phyloP scores from a whole-genome alignment of 225 moss, liverwort and hornwort species.

The Neckera pumila region DNA sequence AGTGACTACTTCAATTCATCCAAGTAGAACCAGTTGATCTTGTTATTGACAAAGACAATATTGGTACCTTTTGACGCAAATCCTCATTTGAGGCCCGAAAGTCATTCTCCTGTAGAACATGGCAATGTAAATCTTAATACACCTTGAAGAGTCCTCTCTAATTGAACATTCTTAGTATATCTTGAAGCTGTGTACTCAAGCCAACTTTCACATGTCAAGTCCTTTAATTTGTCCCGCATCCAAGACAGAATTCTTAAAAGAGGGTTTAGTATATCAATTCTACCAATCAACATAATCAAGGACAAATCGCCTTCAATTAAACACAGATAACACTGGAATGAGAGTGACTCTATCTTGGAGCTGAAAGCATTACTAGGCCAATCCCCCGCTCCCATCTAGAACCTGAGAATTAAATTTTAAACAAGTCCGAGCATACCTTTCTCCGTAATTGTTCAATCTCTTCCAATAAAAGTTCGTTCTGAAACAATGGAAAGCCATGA shows the following conservation, averaged over 20 bases:
- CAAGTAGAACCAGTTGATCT: neutral
- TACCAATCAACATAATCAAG: neutral
- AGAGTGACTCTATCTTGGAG: neutral
- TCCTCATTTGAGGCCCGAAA: slow-evolving; percentile 31
- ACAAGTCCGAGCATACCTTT: slow-evolving; percentile 26
- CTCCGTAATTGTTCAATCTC: slow-evolving; percentile 75
- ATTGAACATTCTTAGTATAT: neutral
- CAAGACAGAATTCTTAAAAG: neutral
- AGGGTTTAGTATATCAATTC: neutral
- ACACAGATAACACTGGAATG: neutral
- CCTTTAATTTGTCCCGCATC: neutral
- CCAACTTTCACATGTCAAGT: neutral
- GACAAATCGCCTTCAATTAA: too few relatives aligned
- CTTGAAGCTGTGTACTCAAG: neutral
- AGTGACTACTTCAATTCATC: too few relatives aligned
- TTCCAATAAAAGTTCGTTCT: slow-evolving; percentile 78
- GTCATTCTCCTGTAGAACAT: slow-evolving; percentile 20
- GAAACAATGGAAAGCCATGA: neutral
- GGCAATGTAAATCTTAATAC: neutral
- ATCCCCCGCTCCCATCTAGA: neutral
- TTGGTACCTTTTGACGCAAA: slow-evolving; percentile 31
- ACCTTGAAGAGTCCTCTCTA: too few relatives aligned
- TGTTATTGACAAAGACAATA: neutral
- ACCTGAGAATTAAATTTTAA: neutral
- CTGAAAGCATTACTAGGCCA: neutral